phyloP scores from a whole-genome alignment of 495 filamentous ascomycete genomes.

The Staphylotrichum longicolle region DNA sequence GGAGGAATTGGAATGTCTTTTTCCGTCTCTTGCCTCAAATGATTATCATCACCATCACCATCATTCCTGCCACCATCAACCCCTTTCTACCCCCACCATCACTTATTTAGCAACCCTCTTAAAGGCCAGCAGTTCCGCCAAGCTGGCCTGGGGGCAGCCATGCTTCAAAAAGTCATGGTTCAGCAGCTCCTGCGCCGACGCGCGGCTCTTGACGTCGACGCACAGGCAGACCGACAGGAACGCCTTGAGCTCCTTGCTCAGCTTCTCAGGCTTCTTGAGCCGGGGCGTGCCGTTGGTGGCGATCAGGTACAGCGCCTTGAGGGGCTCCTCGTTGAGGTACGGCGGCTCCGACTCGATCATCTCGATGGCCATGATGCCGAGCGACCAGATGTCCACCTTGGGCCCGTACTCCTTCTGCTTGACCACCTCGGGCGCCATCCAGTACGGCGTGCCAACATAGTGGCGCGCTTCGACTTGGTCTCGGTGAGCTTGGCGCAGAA shows the following conservation, averaged over 20 bases:
- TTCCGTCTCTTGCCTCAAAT: background rate
- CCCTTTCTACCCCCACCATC: background rate
- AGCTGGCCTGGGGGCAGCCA: constrained; percentile 73
- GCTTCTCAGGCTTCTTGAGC: constrained; percentile 94
- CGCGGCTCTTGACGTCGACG: constrained; percentile 91
- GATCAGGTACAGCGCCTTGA: constrained; percentile 95
- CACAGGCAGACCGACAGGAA: constrained; percentile 95
- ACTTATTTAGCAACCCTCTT: constrained; percentile 53
- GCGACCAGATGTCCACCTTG: constrained; percentile 98
- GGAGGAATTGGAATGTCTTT: no score
- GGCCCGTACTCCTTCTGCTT: constrained; percentile 98
- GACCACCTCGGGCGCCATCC: constrained; percentile 99
- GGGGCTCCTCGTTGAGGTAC: constrained; percentile 94
- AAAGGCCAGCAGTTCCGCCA: constrained; percentile 84
- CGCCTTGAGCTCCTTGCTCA: constrained; percentile 92
- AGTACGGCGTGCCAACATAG: constrained; percentile 99
- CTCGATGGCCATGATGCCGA: constrained; percentile 99
- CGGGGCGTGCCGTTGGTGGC: constrained; percentile 96
- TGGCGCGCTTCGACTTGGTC: constrained; percentile 92
- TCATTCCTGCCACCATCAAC: background rate
- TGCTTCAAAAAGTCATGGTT: constrained; percentile 74
- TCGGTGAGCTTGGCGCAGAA: constrained; percentile 99
- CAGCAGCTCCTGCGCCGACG: constrained; percentile 83
- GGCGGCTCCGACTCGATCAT: constrained; percentile 99
- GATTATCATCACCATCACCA: background rate